These are phyloP conservation scores for Sugiyamaella floridensis DNA, from an alignment of 805 yeast genomes.

Conservation along the genomic window DNA sequence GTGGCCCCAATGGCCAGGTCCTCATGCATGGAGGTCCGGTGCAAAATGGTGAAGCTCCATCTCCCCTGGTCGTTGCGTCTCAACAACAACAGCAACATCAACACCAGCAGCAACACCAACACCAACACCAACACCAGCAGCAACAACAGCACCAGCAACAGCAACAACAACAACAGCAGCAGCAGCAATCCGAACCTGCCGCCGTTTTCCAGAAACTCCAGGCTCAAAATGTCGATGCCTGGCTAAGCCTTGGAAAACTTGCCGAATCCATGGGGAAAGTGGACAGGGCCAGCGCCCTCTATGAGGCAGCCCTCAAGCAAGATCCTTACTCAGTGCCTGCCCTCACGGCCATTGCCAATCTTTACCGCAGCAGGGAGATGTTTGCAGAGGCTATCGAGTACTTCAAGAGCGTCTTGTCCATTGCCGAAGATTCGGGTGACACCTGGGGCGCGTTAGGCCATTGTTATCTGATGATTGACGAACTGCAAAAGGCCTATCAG, in stretches of 20 bases:
- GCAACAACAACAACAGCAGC: constrained; percentile 26
- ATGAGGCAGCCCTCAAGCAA: constrained; percentile 80
- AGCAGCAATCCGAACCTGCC: constrained; percentile 1
- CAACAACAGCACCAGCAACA: constrained; percentile 7
- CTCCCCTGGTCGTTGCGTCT: constrained; percentile 1
- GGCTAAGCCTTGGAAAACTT: constrained; percentile 82
- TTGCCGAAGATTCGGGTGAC: constrained; percentile 85
- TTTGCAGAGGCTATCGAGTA: constrained; percentile 92
- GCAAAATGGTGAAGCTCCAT: neutral
- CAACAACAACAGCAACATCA: constrained; percentile 11
- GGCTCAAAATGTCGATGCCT: constrained; percentile 45
- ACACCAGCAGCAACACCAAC: too few species aligned
- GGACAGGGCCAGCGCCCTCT: constrained; percentile 82
- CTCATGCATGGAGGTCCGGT: constrained; percentile 2
- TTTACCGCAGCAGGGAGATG: constrained; percentile 81
- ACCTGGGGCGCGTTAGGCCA: constrained; percentile 95
- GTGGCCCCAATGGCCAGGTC: constrained; percentile 15
- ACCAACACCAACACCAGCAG: constrained; percentile 8
- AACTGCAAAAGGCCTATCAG: constrained; percentile 87
- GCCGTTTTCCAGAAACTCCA: constrained; percentile 25
- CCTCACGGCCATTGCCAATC: constrained; percentile 76
- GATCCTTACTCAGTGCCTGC: constrained; percentile 83
- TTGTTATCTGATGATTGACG: constrained; percentile 95
- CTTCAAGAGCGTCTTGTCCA: constrained; percentile 76
- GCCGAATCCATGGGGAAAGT: constrained; percentile 87